Evolutionary conservation across 371 early-diverging fungal species (phyloP).

Genomic region (Syncephalastrum contaminatum): DNA sequence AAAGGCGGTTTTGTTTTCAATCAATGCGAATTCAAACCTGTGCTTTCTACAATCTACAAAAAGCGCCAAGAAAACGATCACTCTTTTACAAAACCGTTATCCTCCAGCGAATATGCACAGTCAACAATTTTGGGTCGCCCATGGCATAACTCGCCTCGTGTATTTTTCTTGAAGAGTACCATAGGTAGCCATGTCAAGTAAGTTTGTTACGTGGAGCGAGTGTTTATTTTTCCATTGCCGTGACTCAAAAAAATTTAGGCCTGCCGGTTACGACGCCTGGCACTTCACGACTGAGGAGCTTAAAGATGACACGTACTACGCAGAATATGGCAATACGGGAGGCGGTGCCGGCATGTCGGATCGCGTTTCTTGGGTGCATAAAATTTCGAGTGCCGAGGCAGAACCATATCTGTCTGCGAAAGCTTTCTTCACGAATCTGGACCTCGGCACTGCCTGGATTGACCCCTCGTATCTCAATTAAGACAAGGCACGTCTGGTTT

Average conservation of each 20-base stretch:
- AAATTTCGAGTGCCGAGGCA: constrained; percentile 10
- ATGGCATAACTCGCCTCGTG: constrained; percentile 14
- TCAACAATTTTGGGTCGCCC: constrained; percentile 11
- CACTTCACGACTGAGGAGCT: constrained; percentile 12
- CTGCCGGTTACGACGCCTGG: constrained; percentile 13
- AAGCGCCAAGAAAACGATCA: constrained; percentile 16
- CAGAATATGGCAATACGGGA: constrained; percentile 14
- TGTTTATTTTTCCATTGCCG: not conserved
- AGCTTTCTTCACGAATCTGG: constrained; percentile 7
- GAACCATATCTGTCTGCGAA: constrained; percentile 5
- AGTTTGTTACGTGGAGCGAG: not conserved
- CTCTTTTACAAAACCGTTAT: constrained; percentile 9
- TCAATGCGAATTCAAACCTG: constrained; percentile 9
- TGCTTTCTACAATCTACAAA: constrained; percentile 14
- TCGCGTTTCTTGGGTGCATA: constrained; percentile 11
- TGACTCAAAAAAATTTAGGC: constrained; percentile 4
- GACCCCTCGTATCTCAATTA: constrained; percentile 9
- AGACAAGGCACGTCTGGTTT: no score
- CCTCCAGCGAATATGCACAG: constrained; percentile 6
- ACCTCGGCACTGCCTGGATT: constrained; percentile 11
- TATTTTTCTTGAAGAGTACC: constrained; percentile 8
- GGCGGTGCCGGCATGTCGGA: constrained; percentile 10
- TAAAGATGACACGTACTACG: constrained; percentile 5
- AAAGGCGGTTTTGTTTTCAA: constrained; percentile 13
- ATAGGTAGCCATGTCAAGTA: constrained; percentile 11